Evolutionary conservation across 331 rosid genomes (phyloP).

Genomic region (Dryas integrifolia): DNA sequence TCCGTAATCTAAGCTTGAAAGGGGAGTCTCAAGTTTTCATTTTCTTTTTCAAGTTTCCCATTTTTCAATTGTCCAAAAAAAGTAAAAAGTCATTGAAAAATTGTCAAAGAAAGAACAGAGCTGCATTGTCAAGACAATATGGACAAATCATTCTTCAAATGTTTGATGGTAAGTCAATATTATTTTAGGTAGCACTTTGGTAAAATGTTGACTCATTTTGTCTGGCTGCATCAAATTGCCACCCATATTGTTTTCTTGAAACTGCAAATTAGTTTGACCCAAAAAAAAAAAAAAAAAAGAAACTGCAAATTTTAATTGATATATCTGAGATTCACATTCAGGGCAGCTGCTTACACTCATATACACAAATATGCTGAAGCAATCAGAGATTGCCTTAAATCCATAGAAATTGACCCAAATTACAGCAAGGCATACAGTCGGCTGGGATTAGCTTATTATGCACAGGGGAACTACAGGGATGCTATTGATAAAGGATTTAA

Average conservation of each 20-base stretch:
- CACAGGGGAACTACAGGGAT: constrained; percentile 75
- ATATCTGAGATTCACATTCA: constrained; percentile 31
- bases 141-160: neutral
- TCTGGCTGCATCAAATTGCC: neutral
- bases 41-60: neutral
- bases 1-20: neutral
- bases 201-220: neutral
- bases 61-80: neutral
- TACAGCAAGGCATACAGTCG: constrained; percentile 96
- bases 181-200: neutral
- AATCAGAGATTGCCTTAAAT: constrained; percentile 66
- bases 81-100: neutral
- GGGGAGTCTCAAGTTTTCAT: neutral
- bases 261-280: neutral
- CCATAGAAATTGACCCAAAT: constrained; percentile 74
- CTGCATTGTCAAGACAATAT: neutral
- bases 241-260: constrained; percentile 9
- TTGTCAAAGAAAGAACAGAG: neutral
- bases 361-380: constrained; percentile 66
- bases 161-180: neutral
- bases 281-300: neutral
- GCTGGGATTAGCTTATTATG: constrained; percentile 78
- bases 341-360: constrained; percentile 98
- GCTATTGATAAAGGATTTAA: constrained; percentile 69
- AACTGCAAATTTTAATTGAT: constrained; percentile 20